phyloP scores from a whole-genome alignment of 805 yeast species.

The Blastobotrys chiropterorum region DNA sequence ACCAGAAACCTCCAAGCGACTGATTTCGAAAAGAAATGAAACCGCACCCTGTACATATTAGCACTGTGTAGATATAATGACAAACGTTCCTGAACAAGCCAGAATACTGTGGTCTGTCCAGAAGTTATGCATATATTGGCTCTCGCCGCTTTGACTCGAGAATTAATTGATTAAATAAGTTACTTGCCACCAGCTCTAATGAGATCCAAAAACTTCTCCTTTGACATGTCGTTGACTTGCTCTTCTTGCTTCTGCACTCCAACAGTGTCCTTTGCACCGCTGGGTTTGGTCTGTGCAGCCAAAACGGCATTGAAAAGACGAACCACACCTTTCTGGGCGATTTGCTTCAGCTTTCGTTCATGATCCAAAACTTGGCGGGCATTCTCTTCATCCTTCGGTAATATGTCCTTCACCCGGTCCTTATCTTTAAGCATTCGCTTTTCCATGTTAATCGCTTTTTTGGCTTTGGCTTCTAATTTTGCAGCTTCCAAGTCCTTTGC shows the following conservation, averaged over 20 bases:
- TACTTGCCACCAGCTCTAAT: constrained; percentile 39
- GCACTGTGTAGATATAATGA: not conserved
- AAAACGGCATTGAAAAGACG: constrained; percentile 77
- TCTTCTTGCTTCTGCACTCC: constrained; percentile 34
- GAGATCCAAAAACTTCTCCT: constrained; percentile 82
- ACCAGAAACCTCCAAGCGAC: constrained; percentile 82
- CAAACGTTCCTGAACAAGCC: no score
- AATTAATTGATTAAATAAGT: not conserved
- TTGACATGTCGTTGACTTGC: constrained; percentile 67
- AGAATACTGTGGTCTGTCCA: no score
- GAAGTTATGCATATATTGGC: no score
- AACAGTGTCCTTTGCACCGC: constrained; percentile 28
- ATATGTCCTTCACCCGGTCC: constrained; percentile 58
- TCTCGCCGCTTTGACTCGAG: no score
- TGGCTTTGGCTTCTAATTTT: constrained; percentile 79
- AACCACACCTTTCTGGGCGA: constrained; percentile 85
- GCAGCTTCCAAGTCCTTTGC: constrained; percentile 72
- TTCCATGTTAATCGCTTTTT: constrained; percentile 60
- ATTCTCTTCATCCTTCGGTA: constrained; percentile 53
- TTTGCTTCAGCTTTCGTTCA: constrained; percentile 65
- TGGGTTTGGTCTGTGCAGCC: constrained; percentile 53
- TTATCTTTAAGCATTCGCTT: constrained; percentile 61
- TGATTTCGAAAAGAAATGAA: constrained; percentile 49
- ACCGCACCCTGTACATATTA: not conserved
- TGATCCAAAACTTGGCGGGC: constrained; percentile 54